Percentiles rank a stretch among this genome's conserved stretches.
Evolutionary conservation across 2,329 filamentous ascomycete species (phyloP).

Genomic region (Mollisia scopiformis): DNA sequence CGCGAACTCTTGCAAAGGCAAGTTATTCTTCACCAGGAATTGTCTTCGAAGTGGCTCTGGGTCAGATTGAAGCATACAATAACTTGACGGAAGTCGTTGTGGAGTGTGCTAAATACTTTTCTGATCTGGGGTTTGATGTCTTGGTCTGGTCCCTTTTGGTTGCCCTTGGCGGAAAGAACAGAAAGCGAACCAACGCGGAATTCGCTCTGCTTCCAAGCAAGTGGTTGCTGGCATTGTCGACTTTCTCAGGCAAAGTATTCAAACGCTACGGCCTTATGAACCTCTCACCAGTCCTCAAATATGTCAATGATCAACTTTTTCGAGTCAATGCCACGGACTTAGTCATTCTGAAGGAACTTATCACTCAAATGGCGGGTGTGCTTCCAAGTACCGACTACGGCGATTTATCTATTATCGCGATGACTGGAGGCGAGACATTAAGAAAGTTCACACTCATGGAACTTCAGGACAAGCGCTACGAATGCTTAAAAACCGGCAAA

Average conservation of each 20-base stretch:
- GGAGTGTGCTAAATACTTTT: constrained; percentile 93
- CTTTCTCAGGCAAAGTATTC: constrained; percentile 91
- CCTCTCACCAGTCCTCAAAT: constrained; percentile 82
- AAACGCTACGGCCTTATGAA: constrained; percentile 84
- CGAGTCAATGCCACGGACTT: constrained; percentile 86
- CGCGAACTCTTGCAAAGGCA: constrained; percentile 87
- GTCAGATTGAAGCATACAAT: constrained; percentile 90
- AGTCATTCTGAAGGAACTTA: constrained; percentile 87
- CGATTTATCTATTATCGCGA: constrained; percentile 82
- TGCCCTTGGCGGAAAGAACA: constrained; percentile 63
- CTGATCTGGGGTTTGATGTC: constrained; percentile 88
- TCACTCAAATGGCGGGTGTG: constrained; percentile 92
- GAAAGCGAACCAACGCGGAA: constrained; percentile 64
- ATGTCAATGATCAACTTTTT: constrained; percentile 83
- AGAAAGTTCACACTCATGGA: constrained; percentile 80
- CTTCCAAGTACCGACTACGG: constrained; percentile 86
- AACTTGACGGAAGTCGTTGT: constrained; percentile 96
- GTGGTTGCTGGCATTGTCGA: constrained; percentile 88
- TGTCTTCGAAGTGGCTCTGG: constrained; percentile 86
- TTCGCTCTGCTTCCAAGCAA: constrained; percentile 77
- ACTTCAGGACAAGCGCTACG: constrained; percentile 80
- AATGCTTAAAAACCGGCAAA: constrained; percentile 73
- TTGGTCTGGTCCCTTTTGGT: constrained; percentile 91
- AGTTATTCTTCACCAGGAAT: constrained; percentile 88
- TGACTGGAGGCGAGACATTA: constrained; percentile 83